phyloP scores from a whole-genome alignment of 2,329 filamentous ascomycete genomes.

The Thielaviopsis musarum region DNA sequence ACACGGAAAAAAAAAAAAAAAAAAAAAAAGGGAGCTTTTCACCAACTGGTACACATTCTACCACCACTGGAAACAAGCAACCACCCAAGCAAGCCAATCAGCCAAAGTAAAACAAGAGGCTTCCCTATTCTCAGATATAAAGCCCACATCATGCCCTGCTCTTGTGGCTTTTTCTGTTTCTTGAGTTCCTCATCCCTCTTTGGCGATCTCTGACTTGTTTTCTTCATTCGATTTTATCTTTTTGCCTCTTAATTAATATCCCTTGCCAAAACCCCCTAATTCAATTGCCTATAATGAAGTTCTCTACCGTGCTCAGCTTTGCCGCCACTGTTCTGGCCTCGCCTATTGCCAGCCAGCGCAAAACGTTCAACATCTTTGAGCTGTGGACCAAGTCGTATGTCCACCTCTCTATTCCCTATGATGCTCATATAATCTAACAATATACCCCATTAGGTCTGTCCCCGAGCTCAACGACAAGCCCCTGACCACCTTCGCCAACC shows the following conservation, averaged over 20 bases:
- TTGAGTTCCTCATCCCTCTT: background rate
- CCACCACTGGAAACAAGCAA: background rate
- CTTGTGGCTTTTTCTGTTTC: background rate
- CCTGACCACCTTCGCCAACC: background rate
- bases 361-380: background rate
- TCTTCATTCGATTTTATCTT: background rate
- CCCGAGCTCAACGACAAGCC: slow-evolving; percentile 7
- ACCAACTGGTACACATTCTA: background rate
- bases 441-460: background rate
- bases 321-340: slow-evolving; percentile 4
- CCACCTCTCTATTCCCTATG: background rate
- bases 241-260: background rate
- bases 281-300: slow-evolving; percentile 3
- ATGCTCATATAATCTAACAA: background rate
- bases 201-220: background rate
- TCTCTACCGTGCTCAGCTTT: slow-evolving; percentile 4
- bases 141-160: background rate
- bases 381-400: slow-evolving; percentile 6
- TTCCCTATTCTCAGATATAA: background rate
- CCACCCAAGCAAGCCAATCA: background rate
- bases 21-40: background rate
- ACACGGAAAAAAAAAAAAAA: too few species aligned
- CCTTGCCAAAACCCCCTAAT: background rate
- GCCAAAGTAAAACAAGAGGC: background rate
- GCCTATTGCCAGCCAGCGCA: background rate